Base-by-base conservation (phyloP, 2,329 filamentous ascomycete genomes). In the Blastomyces silverae region DNA sequence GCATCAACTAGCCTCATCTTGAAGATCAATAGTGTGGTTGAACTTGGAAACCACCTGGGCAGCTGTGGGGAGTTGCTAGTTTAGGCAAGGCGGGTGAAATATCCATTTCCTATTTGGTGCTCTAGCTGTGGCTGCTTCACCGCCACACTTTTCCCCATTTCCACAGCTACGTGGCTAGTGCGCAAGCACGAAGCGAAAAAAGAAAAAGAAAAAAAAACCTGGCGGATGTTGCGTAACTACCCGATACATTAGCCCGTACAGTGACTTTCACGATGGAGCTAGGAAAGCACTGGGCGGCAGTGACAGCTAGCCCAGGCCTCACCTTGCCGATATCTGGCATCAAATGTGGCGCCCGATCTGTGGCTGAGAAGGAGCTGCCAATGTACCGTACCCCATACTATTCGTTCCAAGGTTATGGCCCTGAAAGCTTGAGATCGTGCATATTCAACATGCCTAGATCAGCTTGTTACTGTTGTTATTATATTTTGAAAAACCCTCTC, bases 301-400 rank as follows among this genome's bases (percentile, higher is more conserved):
- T 48, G 46, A 20, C 20, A 56, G 15, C 13, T 56, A 28, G 28
- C 25, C 28, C 53, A 11, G 53, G 13, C 22, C 28, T 31, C 22
- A 53, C 50, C 50, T 53, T 22, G 22, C 50, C 50, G 22, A 28
- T 20, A 6, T 57, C 11, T 13, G 17, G 55, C 20, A 37, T 39
- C 31, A 22, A 37, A 39, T 57, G 55, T 57, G 55, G 55, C 55
- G 55, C 31, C 17, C 31, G 31, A 34, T 39, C 31, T 57, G 55
- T 57, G 55, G 55, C 55, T 57, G 53, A 37, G 8, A 34, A 34
- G 5, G 20, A 56, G 28, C 28, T 34, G 31, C 31, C 31, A 34
- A 34, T 37, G 34, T 37, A 37, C 34, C 8, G 28, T 56, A 31
- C 25, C 53, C 53, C 10, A 8, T 15, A 6, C 13, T 34, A n/a